A percentile compares a stretch with the other conserved stretches of the same genome.
Evolutionary conservation across 106 monocot genomes (phyloP).

Genomic region (Alisma plantagoaquatica): DNA sequence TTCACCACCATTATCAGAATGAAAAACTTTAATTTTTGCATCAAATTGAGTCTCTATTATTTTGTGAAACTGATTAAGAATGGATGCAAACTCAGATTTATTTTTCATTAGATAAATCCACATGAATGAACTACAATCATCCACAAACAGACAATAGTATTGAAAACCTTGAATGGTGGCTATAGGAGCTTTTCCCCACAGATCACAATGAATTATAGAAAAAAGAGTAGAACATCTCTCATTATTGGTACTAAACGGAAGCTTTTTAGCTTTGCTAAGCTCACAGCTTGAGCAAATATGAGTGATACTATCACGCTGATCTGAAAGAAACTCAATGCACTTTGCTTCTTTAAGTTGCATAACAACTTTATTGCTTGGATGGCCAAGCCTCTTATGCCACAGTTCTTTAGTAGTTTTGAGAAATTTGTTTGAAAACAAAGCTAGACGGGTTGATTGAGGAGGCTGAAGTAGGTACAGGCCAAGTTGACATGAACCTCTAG

Average conservation of each 20-base stretch:
- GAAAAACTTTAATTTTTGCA: too few species aligned
- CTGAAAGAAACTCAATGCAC: too few species aligned
- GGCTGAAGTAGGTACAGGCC: not conserved
- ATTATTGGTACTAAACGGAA: not conserved
- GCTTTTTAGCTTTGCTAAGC: not conserved
- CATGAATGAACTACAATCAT: too few species aligned
- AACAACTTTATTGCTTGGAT: too few species aligned
- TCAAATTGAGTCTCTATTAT: conserved; percentile 1
- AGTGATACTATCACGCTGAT: too few species aligned
- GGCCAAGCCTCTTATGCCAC: too few species aligned
- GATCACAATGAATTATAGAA: conserved; percentile 6
- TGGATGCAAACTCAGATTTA: not conserved
- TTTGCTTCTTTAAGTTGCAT: too few species aligned
- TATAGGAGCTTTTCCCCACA: conserved; percentile 4
- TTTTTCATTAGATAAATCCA: conserved; percentile 1
- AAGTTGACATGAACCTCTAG: not conserved
- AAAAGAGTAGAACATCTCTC: not conserved
- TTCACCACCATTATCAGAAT: too few species aligned
- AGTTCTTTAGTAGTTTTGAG: too few species aligned
- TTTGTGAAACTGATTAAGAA: not conserved
- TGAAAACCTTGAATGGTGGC: not conserved
- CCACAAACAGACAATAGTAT: too few species aligned
- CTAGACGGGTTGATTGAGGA: too few species aligned
- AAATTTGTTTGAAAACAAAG: too few species aligned
- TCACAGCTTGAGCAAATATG: not conserved